Conservation (phyloP, 441 rosid species). For the Erodium texanum region DNA sequence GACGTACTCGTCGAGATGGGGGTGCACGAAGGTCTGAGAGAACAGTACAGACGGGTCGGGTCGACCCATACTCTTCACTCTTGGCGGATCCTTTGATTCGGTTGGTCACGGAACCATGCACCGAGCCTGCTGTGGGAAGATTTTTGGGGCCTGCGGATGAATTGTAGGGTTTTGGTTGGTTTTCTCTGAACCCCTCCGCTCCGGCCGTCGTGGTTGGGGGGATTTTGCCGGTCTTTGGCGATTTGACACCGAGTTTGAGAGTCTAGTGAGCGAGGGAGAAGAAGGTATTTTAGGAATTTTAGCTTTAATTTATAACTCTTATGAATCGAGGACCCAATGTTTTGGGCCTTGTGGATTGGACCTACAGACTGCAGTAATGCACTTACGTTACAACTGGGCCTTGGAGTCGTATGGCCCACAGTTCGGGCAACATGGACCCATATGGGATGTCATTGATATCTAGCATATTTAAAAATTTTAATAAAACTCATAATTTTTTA, state of each 20-base stretch:
- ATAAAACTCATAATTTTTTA: too few species aligned
- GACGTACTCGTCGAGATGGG: constrained; percentile 90
- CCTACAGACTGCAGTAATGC: too few species aligned
- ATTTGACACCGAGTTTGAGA: background rate
- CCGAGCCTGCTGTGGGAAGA: background rate
- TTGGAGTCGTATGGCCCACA: too few species aligned
- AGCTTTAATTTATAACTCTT: too few species aligned
- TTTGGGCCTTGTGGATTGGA: background rate
- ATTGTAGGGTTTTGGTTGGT: constrained; percentile 1
- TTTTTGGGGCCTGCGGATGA: background rate
- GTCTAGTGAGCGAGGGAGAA: background rate
- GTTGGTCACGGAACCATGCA: background rate
- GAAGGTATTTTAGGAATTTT: background rate
- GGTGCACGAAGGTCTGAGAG: constrained; percentile 86
- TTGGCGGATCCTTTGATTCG: background rate
- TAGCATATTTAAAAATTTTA: too few species aligned
- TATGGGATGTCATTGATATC: too few species aligned
- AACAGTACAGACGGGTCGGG: constrained; percentile 90
- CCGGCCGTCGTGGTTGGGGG: constrained; percentile 1
- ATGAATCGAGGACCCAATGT: background rate
- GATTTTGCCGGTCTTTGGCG: constrained; percentile 9
- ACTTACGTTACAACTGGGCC: too few species aligned
- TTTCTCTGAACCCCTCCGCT: background rate
- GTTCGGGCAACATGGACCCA: too few species aligned
- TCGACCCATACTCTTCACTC: constrained; percentile 46